These are phyloP conservation scores for Lachancea kluyveri DNA, from an alignment of 805 yeast species.

Conservation along the genomic window DNA sequence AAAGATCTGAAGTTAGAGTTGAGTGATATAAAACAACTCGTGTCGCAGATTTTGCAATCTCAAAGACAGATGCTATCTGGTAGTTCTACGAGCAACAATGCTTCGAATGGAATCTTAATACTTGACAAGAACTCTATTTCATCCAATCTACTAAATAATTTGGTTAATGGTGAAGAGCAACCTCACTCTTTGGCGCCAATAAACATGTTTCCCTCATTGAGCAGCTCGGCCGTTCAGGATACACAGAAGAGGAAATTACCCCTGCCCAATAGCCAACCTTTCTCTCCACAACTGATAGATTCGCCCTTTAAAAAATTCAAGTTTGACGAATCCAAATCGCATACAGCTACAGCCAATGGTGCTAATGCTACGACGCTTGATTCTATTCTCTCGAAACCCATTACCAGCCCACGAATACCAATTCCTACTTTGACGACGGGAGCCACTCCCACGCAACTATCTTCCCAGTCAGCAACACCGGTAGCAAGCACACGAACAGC, in stretches of 20 bases:
- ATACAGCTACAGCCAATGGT: background rate
- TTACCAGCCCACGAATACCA: conserved; percentile 17
- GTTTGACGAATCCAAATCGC: conserved; percentile 6
- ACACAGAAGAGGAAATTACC: conserved; percentile 9
- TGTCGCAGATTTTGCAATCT: conserved; percentile 23
- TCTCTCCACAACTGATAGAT: conserved; percentile 5
- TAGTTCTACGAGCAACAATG: conserved; percentile 1
- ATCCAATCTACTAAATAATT: conserved; percentile 13
- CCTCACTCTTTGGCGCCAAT: conserved; percentile 13
- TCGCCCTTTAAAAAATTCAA: conserved; percentile 8
- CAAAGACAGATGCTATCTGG: conserved; percentile 19
- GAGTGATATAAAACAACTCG: conserved; percentile 19
- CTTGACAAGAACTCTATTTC: conserved; percentile 22
- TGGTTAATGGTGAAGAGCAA: conserved; percentile 18
- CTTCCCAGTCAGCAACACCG: conserved; percentile 6
- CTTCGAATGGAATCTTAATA: conserved; percentile 12
- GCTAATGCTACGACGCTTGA: conserved; percentile 21
- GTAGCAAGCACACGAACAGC: conserved; percentile 8
- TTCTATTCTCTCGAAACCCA: conserved; percentile 23
- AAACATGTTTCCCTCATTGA: conserved; percentile 12
- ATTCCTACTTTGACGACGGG: conserved; percentile 7
- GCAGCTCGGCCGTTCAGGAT: conserved; percentile 7
- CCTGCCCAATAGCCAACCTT: conserved; percentile 7
- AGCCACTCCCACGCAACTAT: conserved; percentile 6
- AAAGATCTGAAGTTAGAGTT: conserved; percentile 24